Percentiles rank a stretch among this genome's conserved stretches.
Conservation (phyloP, 257 asterid species). For the Jaltomata sinuosa region DNA sequence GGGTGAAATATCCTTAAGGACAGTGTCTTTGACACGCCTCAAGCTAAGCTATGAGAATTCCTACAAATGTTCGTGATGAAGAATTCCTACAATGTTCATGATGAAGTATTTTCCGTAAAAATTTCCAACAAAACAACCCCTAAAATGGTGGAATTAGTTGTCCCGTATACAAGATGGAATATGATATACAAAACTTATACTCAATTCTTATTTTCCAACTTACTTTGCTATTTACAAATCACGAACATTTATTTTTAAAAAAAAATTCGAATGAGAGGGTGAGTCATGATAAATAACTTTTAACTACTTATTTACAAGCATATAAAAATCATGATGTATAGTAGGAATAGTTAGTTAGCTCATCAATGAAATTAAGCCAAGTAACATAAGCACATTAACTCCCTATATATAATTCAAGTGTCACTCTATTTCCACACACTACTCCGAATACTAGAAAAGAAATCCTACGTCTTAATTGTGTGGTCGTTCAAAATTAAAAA, state of each 20-base stretch:
- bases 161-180: too few species aligned
- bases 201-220: neutral
- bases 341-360: neutral
- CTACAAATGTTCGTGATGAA: too few species aligned
- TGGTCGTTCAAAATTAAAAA: neutral
- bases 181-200: too few species aligned
- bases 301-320: neutral
- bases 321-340: neutral
- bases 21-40: too few species aligned
- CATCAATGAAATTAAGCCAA: neutral
- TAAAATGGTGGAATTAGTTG: too few species aligned
- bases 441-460: too few species aligned
- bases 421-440: neutral
- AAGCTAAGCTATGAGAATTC: too few species aligned
- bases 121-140: too few species aligned
- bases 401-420: neutral
- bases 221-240: neutral
- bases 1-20: too few species aligned
- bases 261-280: neutral
- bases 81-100: too few species aligned
- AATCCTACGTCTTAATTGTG: neutral
- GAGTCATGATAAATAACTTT: neutral
- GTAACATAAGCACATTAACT: neutral
- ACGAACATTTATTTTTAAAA: neutral
- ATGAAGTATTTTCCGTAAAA: too few species aligned